A percentile compares a stretch with the other conserved stretches of the same genome.
Conservation (phyloP, 2,329 filamentous ascomycete genomes). For the Phyllosticta citrichinensis region DNA sequence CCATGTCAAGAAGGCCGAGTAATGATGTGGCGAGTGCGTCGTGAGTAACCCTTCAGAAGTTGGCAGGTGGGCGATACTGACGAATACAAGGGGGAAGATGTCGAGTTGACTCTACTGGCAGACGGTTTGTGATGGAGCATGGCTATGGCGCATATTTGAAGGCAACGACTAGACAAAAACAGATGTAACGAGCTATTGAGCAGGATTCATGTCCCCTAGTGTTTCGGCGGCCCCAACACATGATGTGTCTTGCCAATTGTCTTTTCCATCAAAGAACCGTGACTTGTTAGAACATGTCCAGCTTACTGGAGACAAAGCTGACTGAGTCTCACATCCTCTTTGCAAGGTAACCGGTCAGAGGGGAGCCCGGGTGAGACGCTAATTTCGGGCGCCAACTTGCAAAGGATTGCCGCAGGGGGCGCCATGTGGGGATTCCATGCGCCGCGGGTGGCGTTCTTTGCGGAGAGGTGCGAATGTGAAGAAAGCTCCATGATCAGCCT, state of each 20-base stretch:
- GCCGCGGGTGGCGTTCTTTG: background rate
- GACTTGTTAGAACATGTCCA: no score
- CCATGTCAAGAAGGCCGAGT: background rate
- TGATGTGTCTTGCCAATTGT: background rate
- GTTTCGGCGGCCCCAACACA: background rate
- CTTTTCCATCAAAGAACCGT: background rate
- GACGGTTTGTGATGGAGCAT: background rate
- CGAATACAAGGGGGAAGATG: background rate
- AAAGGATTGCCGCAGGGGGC: background rate
- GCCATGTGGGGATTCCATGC: background rate
- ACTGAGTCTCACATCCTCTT: background rate
- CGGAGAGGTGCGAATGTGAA: background rate
- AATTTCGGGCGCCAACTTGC: background rate
- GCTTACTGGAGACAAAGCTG: no score
- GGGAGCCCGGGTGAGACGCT: background rate
- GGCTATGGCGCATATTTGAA: conserved; percentile 4
- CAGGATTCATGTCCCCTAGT: background rate
- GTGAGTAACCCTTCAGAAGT: background rate
- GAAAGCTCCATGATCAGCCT: background rate
- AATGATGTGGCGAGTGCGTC: background rate
- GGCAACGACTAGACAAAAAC: background rate
- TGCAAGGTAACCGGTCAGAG: background rate
- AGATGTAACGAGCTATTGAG: background rate
- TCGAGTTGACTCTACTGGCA: background rate
- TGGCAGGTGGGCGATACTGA: background rate